Evolutionary conservation across 2,329 filamentous ascomycete species (phyloP).

Genomic region (Xylariaceae sp.): DNA sequence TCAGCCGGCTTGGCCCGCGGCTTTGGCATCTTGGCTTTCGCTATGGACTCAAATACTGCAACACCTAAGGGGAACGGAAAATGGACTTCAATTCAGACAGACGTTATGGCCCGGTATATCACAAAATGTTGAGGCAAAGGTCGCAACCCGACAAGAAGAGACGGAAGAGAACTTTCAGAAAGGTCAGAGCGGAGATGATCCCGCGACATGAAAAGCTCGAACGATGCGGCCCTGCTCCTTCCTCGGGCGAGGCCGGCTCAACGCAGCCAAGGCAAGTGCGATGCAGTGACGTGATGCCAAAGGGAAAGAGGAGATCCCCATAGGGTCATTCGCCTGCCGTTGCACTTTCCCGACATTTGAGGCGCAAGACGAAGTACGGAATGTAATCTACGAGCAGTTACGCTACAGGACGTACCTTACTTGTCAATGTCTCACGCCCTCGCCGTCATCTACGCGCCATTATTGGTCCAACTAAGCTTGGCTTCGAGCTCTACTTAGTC

Average conservation of each 20-base stretch:
- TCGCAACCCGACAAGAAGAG: neutral
- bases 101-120: neutral
- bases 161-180: neutral
- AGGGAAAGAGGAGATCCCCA: neutral
- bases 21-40: constrained; percentile 7
- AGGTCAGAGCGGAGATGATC: neutral
- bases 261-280: neutral
- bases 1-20: neutral
- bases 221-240: constrained; percentile 1
- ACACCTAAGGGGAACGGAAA: neutral
- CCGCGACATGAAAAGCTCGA: neutral
- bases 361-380: too few species aligned
- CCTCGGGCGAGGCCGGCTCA: neutral
- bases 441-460: too few species aligned
- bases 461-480: too few species aligned
- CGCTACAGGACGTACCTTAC: too few species aligned
- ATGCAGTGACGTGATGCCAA: neutral
- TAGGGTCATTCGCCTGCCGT: neutral
- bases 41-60: neutral
- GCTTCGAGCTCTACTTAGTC: too few species aligned
- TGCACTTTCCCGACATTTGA: neutral
- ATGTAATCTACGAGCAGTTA: too few species aligned
- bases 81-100: neutral
- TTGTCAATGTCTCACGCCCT: too few species aligned
- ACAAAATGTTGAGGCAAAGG: neutral